phyloP scores from a whole-genome alignment of 208 protist genomes.

The Crithidia acanthocephali region DNA sequence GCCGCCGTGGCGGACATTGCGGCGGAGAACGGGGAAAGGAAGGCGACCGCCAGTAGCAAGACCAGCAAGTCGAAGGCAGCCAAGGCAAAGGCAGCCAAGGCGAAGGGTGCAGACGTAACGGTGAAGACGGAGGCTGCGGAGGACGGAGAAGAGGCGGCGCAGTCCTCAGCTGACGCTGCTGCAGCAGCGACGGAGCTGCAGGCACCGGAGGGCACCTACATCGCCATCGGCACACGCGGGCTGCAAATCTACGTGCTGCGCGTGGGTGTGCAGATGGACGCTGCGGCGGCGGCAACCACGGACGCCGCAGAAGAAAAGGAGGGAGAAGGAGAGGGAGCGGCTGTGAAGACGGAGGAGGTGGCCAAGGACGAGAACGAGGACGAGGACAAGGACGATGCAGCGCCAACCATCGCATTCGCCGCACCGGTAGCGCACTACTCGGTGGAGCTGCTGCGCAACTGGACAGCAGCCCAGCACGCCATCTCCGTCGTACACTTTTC shows the following conservation, averaged over 20 bases:
- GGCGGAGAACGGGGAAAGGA: neutral
- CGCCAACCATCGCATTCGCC: neutral
- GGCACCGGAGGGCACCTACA: constrained; percentile 68
- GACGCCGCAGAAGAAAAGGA: neutral
- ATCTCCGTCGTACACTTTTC: constrained; percentile 86
- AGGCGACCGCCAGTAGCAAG: neutral
- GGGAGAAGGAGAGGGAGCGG: neutral
- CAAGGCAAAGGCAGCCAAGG: constrained; percentile 8
- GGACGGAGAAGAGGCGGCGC: neutral
- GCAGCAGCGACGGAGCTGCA: constrained; percentile 22
- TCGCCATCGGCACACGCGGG: constrained; percentile 79
- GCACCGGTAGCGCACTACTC: constrained; percentile 33
- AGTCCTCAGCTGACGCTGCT: neutral
- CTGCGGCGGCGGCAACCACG: neutral
- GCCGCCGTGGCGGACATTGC: constrained; percentile 5
- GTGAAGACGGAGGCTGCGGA: constrained; percentile 18
- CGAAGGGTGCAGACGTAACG: neutral
- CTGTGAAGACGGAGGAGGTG: neutral
- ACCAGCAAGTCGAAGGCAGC: neutral
- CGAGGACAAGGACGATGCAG: neutral
- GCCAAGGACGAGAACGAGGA: neutral
- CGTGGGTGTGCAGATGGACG: constrained; percentile 44
- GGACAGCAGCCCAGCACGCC: constrained; percentile 89
- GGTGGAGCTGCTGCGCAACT: constrained; percentile 56
- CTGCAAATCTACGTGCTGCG: constrained; percentile 84